phyloP scores from a whole-genome alignment of 768 basidiomycete genomes.

The Leccinum pellstonianum region DNA sequence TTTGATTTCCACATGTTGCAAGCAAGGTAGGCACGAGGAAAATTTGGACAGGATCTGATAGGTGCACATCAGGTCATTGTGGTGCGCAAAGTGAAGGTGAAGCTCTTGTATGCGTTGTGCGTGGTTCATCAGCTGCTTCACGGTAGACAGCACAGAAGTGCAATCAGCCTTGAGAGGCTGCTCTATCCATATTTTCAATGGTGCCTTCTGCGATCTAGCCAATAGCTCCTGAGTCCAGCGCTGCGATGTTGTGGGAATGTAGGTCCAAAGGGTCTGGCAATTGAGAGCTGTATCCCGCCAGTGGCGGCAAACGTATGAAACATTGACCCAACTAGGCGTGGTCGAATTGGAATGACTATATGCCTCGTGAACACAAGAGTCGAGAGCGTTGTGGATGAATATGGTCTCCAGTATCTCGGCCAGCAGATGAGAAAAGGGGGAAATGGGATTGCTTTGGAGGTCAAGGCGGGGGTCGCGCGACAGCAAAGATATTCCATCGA shows the following conservation, averaged over 20 bases:
- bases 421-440: background rate
- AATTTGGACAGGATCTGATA: background rate
- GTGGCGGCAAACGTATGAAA: background rate
- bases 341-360: too few relatives aligned
- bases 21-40: background rate
- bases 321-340: background rate
- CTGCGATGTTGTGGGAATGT: too few relatives aligned
- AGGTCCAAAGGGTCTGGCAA: background rate
- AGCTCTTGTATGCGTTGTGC: background rate
- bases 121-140: background rate
- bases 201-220: constrained; percentile 41
- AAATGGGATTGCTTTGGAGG: background rate
- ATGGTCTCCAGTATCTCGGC: background rate
- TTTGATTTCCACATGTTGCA: background rate
- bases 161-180: too few relatives aligned
- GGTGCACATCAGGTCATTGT: too few relatives aligned
- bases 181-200: constrained; percentile 10
- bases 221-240: constrained; percentile 43
- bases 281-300: background rate
- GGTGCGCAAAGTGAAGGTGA: too few relatives aligned
- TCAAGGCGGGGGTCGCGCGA: too few relatives aligned
- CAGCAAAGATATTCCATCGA: too few relatives aligned
- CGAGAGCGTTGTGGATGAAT: background rate
- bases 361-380: background rate
- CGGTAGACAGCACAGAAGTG: too few relatives aligned